Evolutionary conservation across 2,329 filamentous ascomycete species (phyloP), one percentile per base, ranked within the genome.

Genomic region (Helminthosporium solani): DNA sequence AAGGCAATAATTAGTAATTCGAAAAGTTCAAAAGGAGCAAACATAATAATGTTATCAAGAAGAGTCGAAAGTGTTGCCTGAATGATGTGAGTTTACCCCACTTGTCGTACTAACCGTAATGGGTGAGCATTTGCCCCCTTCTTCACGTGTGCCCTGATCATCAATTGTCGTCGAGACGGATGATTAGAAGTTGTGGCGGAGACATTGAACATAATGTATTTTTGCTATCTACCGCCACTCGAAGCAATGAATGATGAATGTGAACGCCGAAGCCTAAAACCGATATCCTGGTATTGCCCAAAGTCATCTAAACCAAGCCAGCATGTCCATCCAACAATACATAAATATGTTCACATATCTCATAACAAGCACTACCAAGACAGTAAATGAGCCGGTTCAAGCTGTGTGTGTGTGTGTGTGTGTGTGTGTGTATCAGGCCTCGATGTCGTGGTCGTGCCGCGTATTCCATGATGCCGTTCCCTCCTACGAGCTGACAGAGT

Each of bases 401-500:
- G 27, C 27, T 18, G 16, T 9, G n/a, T n/a, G n/a, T n/a, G n/a
- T n/a, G n/a, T n/a, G n/a, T n/a, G n/a, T n/a, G n/a, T n/a, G n/a
- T n/a, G n/a, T n/a, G n/a, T n/a, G n/a, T n/a, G n/a, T n/a, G n/a
- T 20, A 15, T 42, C 16, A 42, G 18, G 23, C 31, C 12, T 27
- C 30, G 19, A 34, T 42, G 7, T 21, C 31, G 11, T 35, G 18
- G 14, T 40, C 27, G 42, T n/a, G 49, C 11, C 55, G 50, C 8
- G 62, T 62, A 19, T 62, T 66, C 61, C 60, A 66, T 16, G 56
- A 60, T 20, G 35, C 35, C 6, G 35, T 38, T 15, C 50, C 47
- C 20, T 58, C 57, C 21, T 56, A 61, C 21, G 31, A 43, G 40
- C 31, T 37, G 28, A 50, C 35, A 35, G 56, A 60, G 7, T 53